These are phyloP conservation scores for Fusarium euwallaceae DNA, from an alignment of 2,329 filamentous ascomycete species.

Conservation along the genomic window DNA sequence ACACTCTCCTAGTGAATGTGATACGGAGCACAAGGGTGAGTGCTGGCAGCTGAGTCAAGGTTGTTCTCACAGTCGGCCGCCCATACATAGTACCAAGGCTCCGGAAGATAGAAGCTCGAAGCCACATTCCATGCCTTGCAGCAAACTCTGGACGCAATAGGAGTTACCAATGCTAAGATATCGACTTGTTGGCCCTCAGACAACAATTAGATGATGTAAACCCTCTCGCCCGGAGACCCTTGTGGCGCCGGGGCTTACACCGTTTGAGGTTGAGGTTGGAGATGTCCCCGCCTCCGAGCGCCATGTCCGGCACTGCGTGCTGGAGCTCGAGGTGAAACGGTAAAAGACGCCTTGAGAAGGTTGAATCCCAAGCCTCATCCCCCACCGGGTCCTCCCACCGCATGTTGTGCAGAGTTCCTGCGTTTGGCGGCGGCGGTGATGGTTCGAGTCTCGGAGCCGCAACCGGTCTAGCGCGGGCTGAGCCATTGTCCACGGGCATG, in stretches of 20 bases:
- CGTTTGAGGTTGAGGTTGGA: conserved; percentile 41
- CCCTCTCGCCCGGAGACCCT: conserved; percentile 19
- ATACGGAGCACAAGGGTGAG: background rate
- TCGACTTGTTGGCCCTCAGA: conserved; percentile 6
- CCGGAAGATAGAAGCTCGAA: conserved; percentile 8
- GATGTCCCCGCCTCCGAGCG: conserved; percentile 29
- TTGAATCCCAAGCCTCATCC: conserved; percentile 37
- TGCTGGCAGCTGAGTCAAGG: background rate
- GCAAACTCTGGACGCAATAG: conserved; percentile 14
- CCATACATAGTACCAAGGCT: conserved; percentile 22
- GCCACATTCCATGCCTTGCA: conserved; percentile 6
- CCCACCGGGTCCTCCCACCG: conserved; percentile 30
- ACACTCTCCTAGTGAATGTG: conserved; percentile 5
- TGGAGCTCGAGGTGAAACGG: conserved; percentile 34
- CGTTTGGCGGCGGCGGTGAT: conserved; percentile 35
- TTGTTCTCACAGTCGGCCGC: background rate
- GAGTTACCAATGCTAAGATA: conserved; percentile 14
- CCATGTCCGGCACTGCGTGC: conserved; percentile 24
- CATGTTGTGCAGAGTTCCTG: conserved; percentile 45
- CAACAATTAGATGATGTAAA: conserved; percentile 13
- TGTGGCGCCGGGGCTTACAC: conserved; percentile 39
- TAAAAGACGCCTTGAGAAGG: conserved; percentile 36
- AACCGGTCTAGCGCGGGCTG: conserved; percentile 38
- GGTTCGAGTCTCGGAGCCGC: conserved; percentile 35
- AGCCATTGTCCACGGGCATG: conserved; percentile 37